A percentile compares a stretch with the other conserved stretches of the same genome.
These are phyloP conservation scores for Suillus hirtellus DNA, from an alignment of 768 basidiomycete species.

Conservation along the genomic window DNA sequence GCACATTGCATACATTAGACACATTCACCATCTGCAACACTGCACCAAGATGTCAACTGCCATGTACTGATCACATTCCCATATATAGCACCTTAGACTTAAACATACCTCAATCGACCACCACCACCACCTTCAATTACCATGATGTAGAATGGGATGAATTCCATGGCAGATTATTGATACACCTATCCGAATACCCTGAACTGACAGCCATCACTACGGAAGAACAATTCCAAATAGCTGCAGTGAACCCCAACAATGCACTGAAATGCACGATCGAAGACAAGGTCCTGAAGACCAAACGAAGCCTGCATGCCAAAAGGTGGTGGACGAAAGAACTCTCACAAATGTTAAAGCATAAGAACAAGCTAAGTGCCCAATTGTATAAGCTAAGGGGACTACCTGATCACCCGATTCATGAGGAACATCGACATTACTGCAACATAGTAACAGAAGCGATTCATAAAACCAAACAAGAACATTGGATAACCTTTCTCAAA, in stretches of 20 bases:
- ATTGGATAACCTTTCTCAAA: slow-evolving; percentile 29
- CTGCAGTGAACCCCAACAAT: background rate
- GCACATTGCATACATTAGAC: no score
- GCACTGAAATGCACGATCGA: background rate
- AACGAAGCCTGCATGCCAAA: no score
- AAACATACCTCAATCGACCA: no score
- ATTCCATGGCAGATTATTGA: background rate
- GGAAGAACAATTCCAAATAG: background rate
- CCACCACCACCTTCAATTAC: no score
- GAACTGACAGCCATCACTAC: background rate
- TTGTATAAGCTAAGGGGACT: background rate
- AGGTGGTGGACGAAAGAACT: no score
- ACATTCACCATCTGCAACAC: no score
- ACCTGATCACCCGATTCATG: background rate
- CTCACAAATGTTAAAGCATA: background rate
- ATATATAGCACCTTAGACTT: no score
- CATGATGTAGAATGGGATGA: background rate
- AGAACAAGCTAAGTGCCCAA: background rate
- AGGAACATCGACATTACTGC: slow-evolving; percentile 19
- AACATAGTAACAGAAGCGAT: background rate
- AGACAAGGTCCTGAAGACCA: background rate
- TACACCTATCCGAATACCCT: background rate
- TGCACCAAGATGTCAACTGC: no score
- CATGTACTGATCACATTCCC: no score
- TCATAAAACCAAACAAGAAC: slow-evolving; percentile 20